Evolutionary conservation across 2,329 filamentous ascomycete genomes (phyloP).

Genomic region (Ophiostoma sp.): DNA sequence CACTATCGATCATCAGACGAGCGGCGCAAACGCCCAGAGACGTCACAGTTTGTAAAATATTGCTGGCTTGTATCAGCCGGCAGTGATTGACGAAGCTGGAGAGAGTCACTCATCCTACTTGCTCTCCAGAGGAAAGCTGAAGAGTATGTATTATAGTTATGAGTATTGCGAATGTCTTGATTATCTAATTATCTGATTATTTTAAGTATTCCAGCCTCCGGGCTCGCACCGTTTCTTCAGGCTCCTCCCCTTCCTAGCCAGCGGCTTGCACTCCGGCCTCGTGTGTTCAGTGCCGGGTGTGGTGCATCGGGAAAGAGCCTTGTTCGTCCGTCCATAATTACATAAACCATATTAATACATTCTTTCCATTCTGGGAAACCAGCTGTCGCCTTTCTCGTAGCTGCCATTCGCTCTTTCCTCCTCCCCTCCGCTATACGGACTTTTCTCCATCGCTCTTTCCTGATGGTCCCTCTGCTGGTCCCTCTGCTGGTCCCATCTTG

Average conservation of each 20-base stretch:
- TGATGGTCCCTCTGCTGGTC: neutral
- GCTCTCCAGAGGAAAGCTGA: too few species aligned
- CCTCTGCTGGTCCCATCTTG: constrained; percentile 4
- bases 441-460: neutral
- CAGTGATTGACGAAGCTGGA: too few species aligned
- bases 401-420: too few species aligned
- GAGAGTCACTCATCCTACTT: too few species aligned
- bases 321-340: too few species aligned
- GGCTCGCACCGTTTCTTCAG: neutral
- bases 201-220: neutral
- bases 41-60: too few species aligned
- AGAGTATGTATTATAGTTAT: too few species aligned
- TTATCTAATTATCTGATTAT: neutral
- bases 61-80: too few species aligned
- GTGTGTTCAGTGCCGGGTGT: neutral
- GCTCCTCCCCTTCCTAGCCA: neutral
- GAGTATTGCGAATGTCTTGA: too few species aligned
- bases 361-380: too few species aligned
- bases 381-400: too few species aligned
- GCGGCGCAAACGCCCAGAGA: neutral
- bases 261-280: neutral
- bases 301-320: too few species aligned
- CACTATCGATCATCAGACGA: neutral
- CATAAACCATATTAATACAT: neutral
- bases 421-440: neutral